phyloP scores from a whole-genome alignment of 177 flowering plant genomes.

The Tripterygium wilfordii region DNA sequence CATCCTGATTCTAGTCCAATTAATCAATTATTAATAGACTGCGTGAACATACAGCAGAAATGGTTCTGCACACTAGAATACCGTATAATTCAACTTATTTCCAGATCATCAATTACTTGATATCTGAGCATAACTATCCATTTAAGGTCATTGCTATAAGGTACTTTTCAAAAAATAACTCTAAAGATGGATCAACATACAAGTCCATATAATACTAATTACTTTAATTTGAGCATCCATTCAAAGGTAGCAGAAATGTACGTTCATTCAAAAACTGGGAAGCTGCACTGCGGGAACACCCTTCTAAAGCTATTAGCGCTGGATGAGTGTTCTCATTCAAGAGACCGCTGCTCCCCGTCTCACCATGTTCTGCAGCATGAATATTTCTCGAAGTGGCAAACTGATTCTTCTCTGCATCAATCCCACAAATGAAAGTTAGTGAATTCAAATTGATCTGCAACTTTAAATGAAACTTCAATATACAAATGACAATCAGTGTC shows the following conservation, averaged over 20 bases:
- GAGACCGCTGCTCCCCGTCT: constrained; percentile 30
- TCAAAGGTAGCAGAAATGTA: constrained; percentile 15
- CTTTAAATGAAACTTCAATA: neutral
- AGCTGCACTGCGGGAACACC: constrained; percentile 64
- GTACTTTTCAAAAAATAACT: no score
- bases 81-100: no score
- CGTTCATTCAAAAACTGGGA: constrained; percentile 53
- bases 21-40: no score
- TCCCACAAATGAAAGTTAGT: constrained; percentile 23
- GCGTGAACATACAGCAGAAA: no score
- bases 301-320: constrained; percentile 37
- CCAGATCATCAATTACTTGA: no score
- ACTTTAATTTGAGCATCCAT: neutral
- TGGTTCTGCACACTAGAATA: no score
- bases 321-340: constrained; percentile 25
- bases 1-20: no score
- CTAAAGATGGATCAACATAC: neutral
- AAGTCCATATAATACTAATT: no score
- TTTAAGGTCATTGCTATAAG: no score
- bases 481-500: no score
- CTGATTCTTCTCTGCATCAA: constrained; percentile 53
- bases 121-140: neutral
- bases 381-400: constrained; percentile 23
- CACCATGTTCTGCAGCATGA: constrained; percentile 34
- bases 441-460: constrained; percentile 49